A percentile compares a stretch with the other conserved stretches of the same genome.
phyloP scores from a whole-genome alignment of 2,329 filamentous ascomycete species.

The Chrysosporium keratinophilum region DNA sequence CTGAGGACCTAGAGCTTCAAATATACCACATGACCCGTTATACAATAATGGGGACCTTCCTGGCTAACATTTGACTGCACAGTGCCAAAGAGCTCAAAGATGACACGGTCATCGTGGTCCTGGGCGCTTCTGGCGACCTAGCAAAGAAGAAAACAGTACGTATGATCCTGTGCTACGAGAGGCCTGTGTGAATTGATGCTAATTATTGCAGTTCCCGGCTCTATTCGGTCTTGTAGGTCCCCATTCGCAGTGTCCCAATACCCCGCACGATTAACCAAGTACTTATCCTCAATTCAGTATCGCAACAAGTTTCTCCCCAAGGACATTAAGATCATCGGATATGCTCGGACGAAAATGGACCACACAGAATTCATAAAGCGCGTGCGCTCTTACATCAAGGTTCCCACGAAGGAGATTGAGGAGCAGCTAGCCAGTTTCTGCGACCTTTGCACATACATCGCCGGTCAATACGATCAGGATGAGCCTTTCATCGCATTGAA shows the following conservation, averaged over 20 bases:
- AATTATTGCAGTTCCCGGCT: slow-evolving; percentile 65
- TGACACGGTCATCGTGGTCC: slow-evolving; percentile 91
- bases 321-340: slow-evolving; percentile 93
- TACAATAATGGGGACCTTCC: background rate
- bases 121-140: slow-evolving; percentile 92
- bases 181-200: slow-evolving; percentile 7
- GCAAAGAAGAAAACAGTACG: slow-evolving; percentile 97
- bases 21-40: background rate
- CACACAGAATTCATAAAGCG: slow-evolving; percentile 87
- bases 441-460: slow-evolving; percentile 78
- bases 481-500: slow-evolving; percentile 82
- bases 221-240: slow-evolving; percentile 87
- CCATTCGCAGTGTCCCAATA: background rate
- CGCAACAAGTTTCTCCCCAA: slow-evolving; percentile 97
- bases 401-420: slow-evolving; percentile 92
- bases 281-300: slow-evolving; percentile 49
- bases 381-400: slow-evolving; percentile 98
- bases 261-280: slow-evolving; percentile 13
- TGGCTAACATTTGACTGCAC: background rate
- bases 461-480: slow-evolving; percentile 96
- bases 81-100: slow-evolving; percentile 94
- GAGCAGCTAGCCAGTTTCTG: slow-evolving; percentile 88
- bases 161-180: slow-evolving; percentile 14
- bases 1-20: background rate
- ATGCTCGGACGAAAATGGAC: slow-evolving; percentile 99